Conservation (phyloP, 768 basidiomycete genomes). For the Mycena vulgaris region DNA sequence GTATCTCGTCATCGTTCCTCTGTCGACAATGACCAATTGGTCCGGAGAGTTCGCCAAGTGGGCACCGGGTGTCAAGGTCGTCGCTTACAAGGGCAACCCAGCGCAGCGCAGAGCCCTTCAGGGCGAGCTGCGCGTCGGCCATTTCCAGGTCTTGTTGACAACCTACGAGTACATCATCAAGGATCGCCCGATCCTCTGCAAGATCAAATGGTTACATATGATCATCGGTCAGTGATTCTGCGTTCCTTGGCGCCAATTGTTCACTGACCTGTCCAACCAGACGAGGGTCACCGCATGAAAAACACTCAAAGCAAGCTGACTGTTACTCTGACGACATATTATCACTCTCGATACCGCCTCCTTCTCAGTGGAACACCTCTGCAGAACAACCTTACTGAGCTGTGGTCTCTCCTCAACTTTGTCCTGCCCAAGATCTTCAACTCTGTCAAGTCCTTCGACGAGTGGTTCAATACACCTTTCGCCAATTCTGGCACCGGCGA, state of each 20-base stretch:
- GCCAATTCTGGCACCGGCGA: conserved; percentile 98
- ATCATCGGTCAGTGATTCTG: conserved; percentile 79
- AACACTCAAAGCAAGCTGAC: conserved; percentile 92
- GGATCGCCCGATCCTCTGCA: conserved; percentile 90
- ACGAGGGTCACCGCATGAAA: conserved; percentile 99
- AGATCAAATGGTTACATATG: conserved; percentile 97
- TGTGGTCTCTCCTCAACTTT: conserved; percentile 97
- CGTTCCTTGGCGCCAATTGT: background rate
- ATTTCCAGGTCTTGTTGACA: conserved; percentile 94
- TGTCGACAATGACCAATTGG: conserved; percentile 99
- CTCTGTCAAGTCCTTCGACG: conserved; percentile 98
- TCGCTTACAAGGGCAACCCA: conserved; percentile 96
- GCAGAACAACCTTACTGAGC: conserved; percentile 96
- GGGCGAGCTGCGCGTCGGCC: conserved; percentile 79
- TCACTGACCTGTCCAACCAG: conserved; percentile 51
- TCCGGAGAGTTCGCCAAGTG: conserved; percentile 97
- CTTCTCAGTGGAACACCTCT: conserved; percentile 97
- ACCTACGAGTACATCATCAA: conserved; percentile 99
- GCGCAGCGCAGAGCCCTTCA: conserved; percentile 85
- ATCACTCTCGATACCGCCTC: conserved; percentile 93
- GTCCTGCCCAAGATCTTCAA: conserved; percentile 97
- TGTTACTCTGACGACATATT: conserved; percentile 92
- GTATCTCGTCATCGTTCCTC: conserved; percentile 94
- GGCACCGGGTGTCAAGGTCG: conserved; percentile 85
- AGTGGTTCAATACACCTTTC: conserved; percentile 99